Evolutionary conservation across 148 eudicot genomes (phyloP), one percentile per base, ranked within the genome.

Genomic region (Rhododendron kiyosumense): DNA sequence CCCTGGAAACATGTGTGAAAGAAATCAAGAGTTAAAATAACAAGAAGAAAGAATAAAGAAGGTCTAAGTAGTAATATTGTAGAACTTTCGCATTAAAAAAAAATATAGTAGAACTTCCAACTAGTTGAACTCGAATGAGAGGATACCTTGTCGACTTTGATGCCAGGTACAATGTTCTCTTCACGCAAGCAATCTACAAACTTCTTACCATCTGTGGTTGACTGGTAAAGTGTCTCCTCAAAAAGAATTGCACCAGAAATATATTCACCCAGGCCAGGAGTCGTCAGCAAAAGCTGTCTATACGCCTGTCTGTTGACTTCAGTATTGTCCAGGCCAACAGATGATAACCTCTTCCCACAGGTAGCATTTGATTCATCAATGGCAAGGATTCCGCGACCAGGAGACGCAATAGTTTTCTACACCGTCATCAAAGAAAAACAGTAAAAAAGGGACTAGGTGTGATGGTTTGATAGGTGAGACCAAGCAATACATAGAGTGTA

Each of bases 281-380:
- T 93, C 22, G 99, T 95, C 86, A 96, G 92, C 87, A 96, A 90
- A 87, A 96, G 99, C 86, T 94, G 95, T 82, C 99, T 94, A 81
- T 96, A 96, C 17, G 99, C 97, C 85, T 95, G 99, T 9, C 97
- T 89, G 88, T 95, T 96, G 51, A 87, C 86, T 88, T 95, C 99
- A 2, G 99, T 96, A 88, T 96, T 96, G 87, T 96, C 99, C 92
- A 96, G 86, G 48, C 98, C 99, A 82, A 96, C 93, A 79, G 98
- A 96, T 28, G 93, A 93, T 86, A 96, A 90, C 84, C 99, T 91
- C 92, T 96, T 96, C 79, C 99, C 98, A 82, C 96, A 93, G 20
- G 99, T 96, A 48, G 99, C 98, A 86, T 93, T 96, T 79, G 99
- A 95, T 82, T 96, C 99, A 86, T 96, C 99, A 81, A 96, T 96